Evolutionary conservation across 2,329 filamentous ascomycete genomes (phyloP), one percentile per base, ranked within the genome.

Genomic region (Penicillium verrucosum): DNA sequence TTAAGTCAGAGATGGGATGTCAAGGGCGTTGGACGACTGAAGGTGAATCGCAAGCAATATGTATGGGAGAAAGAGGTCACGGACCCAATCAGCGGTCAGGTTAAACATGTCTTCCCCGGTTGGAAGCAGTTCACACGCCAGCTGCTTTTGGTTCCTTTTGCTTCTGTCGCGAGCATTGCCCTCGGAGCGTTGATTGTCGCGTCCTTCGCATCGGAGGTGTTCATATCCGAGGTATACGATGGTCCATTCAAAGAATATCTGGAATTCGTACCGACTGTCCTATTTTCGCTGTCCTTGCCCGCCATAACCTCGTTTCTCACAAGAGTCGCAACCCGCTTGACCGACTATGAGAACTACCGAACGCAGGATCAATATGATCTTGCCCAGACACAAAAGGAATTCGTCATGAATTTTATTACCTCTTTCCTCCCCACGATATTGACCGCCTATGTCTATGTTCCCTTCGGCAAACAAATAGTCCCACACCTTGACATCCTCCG

Each of bases 351-450:
- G 70, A 99, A 99, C 70, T 96, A 97, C 72, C 89, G 92, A 66
- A 97, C 91, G 0, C 83, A 89, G 56, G 90, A 92, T 63, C 87
- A 87, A 14, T 89, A 96, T 67, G 86, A 96, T 58, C 85, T 89
- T 21, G 89, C 92, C 1, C 84, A 96, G 70, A 90, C 94, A 0
- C 87, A 90, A 57, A 99, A 99, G 79, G 89, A 96, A 34, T 97
- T 99, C 68, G 86, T 97, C 14, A 84, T 97, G 68, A 96, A 97
- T 78, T 96, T 97, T 75, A 93, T 97, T 75, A 96, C 92, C 6
- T 96, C 92, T 0, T 97, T 97, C 72, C 85, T 96, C 51, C 89
- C 91, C 1, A 87, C 95, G n/a, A 87, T 96, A 69, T 82, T 97
- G 18, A 97, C 92, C 0, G 90, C 92, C 0, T 97, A 97, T 65